A percentile compares a stretch with the other conserved stretches of the same genome.
Evolutionary conservation across 805 yeast genomes (phyloP).

Genomic region (Danielozyma ontarioensis): DNA sequence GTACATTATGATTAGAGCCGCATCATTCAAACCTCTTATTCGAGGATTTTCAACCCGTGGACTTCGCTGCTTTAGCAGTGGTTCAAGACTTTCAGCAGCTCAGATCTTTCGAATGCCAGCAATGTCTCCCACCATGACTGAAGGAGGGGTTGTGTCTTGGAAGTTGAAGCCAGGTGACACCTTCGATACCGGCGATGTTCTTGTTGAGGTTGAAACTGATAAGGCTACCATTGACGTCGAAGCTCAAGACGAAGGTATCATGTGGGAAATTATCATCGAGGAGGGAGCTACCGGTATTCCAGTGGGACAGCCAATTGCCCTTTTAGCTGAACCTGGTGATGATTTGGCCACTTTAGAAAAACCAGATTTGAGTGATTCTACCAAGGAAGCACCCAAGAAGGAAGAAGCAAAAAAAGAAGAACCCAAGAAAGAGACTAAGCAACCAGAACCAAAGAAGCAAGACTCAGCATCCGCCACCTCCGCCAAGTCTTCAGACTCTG

Average conservation of each 20-base stretch:
- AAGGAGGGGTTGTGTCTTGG: slow-evolving; percentile 91
- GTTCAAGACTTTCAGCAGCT: slow-evolving; percentile 25
- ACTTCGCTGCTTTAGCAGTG: slow-evolving; percentile 24
- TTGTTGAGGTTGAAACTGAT: slow-evolving; percentile 81
- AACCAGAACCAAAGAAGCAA: slow-evolving; percentile 1
- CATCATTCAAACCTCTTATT: no score
- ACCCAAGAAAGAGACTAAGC: slow-evolving; percentile 6
- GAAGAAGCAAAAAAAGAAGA: slow-evolving; percentile 11
- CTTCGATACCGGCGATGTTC: slow-evolving; percentile 77
- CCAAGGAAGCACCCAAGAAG: slow-evolving; percentile 19
- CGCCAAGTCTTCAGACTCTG: slow-evolving; percentile 2
- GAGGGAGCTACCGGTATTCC: slow-evolving; percentile 77
- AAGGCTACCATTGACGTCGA: slow-evolving; percentile 81
- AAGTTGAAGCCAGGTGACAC: slow-evolving; percentile 65
- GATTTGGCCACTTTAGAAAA: slow-evolving; percentile 60
- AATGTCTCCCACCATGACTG: slow-evolving; percentile 98
- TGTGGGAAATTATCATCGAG: slow-evolving; percentile 67
- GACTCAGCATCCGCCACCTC: slow-evolving; percentile 1
- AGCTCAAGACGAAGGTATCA: slow-evolving; percentile 85
- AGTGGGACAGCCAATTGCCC: slow-evolving; percentile 90
- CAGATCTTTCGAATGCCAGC: slow-evolving; percentile 86
- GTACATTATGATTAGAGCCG: slow-evolving; percentile 8
- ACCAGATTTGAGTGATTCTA: slow-evolving; percentile 53
- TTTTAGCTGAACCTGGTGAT: slow-evolving; percentile 82
- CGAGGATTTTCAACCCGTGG: slow-evolving; percentile 14